Conservation (phyloP, 2,329 filamentous ascomycete species). For the Pyricularia pennisetigena region DNA sequence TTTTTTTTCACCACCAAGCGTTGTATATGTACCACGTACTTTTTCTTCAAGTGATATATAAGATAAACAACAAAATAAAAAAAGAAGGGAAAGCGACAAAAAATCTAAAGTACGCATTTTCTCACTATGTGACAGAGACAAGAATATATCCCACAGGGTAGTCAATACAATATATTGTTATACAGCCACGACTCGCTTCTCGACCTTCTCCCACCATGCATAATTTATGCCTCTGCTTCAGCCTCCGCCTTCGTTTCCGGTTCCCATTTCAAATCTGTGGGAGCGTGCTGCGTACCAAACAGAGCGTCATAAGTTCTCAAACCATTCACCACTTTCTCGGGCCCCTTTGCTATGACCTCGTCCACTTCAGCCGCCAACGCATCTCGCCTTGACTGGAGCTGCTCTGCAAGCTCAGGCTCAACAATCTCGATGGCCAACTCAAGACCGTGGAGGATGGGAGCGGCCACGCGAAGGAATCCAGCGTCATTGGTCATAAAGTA, state of each 20-base stretch:
- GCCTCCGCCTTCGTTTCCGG: constrained; percentile 8
- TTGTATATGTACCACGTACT: background rate
- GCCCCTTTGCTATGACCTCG: constrained; percentile 10
- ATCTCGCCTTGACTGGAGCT: constrained; percentile 30
- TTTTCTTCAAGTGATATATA: too few relatives aligned
- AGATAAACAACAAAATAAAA: background rate
- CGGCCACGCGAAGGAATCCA: constrained; percentile 24
- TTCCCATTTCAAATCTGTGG: background rate
- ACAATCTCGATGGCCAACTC: constrained; percentile 32
- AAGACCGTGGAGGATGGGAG: constrained; percentile 33
- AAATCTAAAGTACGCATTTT: background rate
- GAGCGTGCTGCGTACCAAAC: constrained; percentile 13
- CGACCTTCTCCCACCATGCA: background rate
- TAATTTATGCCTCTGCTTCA: background rate
- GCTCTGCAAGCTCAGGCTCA: constrained; percentile 21
- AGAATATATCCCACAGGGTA: constrained; percentile 2
- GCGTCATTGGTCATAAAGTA: constrained; percentile 22
- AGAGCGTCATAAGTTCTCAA: constrained; percentile 20
- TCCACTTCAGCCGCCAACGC: constrained; percentile 16
- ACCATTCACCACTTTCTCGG: constrained; percentile 10
- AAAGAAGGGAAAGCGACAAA: background rate
- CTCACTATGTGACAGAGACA: background rate
- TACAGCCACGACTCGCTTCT: background rate
- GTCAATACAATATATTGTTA: background rate
- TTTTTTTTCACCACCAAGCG: too few relatives aligned